These are phyloP conservation scores for Podospora conica DNA, from an alignment of 495 filamentous ascomycete genomes.

Conservation along the genomic window DNA sequence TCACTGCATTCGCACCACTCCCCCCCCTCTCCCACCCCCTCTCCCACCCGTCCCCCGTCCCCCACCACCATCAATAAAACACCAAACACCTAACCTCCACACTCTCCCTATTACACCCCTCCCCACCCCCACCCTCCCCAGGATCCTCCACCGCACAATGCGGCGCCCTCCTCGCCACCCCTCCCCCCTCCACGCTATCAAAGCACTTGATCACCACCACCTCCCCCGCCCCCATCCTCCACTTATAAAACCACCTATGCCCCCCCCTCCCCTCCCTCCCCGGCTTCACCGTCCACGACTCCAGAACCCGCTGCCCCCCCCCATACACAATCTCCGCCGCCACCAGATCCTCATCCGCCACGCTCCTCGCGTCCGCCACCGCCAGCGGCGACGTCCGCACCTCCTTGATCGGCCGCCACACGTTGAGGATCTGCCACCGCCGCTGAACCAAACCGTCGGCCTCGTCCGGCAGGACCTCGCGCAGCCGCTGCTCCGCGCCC, in stretches of 20 bases:
- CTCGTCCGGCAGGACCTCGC: constrained; percentile 47
- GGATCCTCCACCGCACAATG: constrained; percentile 58
- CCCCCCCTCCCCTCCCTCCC: constrained; percentile 46
- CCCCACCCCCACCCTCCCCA: constrained; percentile 35
- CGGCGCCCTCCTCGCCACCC: constrained; percentile 52
- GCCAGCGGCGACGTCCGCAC: constrained; percentile 57
- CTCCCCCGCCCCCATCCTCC: constrained; percentile 52
- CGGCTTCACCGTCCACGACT: constrained; percentile 41
- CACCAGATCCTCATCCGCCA: constrained; percentile 62
- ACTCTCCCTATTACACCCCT: constrained; percentile 47
- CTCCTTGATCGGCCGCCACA: constrained; percentile 65
- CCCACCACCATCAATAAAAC: constrained; percentile 9
- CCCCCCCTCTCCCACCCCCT: background rate
- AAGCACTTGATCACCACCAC: constrained; percentile 68
- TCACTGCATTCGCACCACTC: background rate
- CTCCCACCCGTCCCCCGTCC: background rate
- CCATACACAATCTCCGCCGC: constrained; percentile 65
- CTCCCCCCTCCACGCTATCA: constrained; percentile 54
- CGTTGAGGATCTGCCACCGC: constrained; percentile 65
- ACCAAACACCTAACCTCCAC: constrained; percentile 47
- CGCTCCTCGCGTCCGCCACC: constrained; percentile 53
- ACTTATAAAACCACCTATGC: constrained; percentile 74
- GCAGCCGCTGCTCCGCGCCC: constrained; percentile 50
- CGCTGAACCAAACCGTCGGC: constrained; percentile 49
- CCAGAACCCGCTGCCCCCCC: constrained; percentile 21